A percentile compares a stretch with the other conserved stretches of the same genome.
Conservation (phyloP, 2,329 filamentous ascomycete genomes). For the Calonectria pseudoreteaudii region DNA sequence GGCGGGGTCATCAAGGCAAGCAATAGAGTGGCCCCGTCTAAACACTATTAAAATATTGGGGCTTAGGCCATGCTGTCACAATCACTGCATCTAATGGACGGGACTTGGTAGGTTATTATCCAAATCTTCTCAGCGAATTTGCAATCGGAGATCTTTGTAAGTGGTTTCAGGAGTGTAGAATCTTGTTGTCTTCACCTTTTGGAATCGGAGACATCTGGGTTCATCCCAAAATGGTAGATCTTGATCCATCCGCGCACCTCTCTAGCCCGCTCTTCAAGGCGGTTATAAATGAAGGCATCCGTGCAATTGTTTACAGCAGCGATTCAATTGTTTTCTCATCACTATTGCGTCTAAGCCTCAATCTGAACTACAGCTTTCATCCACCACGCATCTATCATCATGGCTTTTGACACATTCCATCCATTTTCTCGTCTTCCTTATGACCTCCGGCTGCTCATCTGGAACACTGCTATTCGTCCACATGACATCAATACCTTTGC, state of each 20-base stretch:
- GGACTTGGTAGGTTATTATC: not conserved
- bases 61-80: not conserved
- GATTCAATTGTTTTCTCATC: not conserved
- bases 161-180: not conserved
- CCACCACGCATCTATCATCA: not conserved
- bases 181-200: not conserved
- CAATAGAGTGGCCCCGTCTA: not conserved
- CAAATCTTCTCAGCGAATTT: not conserved
- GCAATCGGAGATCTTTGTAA: not conserved
- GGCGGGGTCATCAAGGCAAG: not conserved
- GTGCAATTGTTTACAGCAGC: not conserved
- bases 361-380: not conserved
- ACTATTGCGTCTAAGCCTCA: not conserved
- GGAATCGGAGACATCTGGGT: not conserved
- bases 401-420: not conserved
- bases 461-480: not conserved
- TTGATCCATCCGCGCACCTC: not conserved
- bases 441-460: not conserved
- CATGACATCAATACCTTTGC: not conserved
- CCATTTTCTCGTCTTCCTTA: not conserved
- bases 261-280: not conserved
- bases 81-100: not conserved
- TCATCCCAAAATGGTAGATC: not conserved
- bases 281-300: not conserved
- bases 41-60: not conserved